Evolutionary conservation across 345 rosid genomes (phyloP).

Genomic region (Viola odorata): DNA sequence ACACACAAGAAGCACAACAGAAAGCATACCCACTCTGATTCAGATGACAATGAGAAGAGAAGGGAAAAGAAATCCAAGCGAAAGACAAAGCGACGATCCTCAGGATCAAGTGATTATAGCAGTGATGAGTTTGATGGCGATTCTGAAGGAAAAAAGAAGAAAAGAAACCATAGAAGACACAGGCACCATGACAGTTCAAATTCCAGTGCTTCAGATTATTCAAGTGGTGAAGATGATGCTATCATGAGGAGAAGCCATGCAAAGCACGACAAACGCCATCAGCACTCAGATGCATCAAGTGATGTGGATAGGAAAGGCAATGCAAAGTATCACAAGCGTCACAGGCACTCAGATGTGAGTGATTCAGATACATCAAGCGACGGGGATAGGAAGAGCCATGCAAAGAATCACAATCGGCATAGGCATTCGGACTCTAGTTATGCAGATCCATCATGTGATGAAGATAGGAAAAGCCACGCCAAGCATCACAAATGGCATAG

Average conservation of each 20-base stretch:
- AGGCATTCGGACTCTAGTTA: neutral
- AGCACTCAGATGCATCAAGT: slow-evolving; percentile 15
- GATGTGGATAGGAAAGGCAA: slow-evolving; percentile 25
- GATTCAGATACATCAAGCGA: slow-evolving; percentile 19
- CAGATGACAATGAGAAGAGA: slow-evolving; percentile 45
- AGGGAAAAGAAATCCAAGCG: slow-evolving; percentile 50
- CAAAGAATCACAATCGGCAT: slow-evolving; percentile 23
- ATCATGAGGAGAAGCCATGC: slow-evolving; percentile 23
- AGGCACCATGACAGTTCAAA: slow-evolving; percentile 35
- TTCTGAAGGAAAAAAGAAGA: slow-evolving; percentile 46
- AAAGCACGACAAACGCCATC: slow-evolving; percentile 34
- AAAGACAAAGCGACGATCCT: slow-evolving; percentile 42
- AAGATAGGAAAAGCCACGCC: slow-evolving; percentile 17
- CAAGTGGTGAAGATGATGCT: slow-evolving; percentile 33
- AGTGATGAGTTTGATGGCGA: slow-evolving; percentile 38
- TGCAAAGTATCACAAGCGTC: slow-evolving; percentile 23
- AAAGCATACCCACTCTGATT: slow-evolving; percentile 42
- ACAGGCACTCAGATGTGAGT: slow-evolving; percentile 1
- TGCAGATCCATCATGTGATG: slow-evolving; percentile 20
- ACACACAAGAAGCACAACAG: slow-evolving; percentile 49
- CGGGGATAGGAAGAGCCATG: slow-evolving; percentile 20
- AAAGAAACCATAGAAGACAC: slow-evolving; percentile 35
- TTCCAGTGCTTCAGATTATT: slow-evolving; percentile 28
- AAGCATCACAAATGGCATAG: slow-evolving; percentile 23
- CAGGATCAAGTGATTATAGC: slow-evolving; percentile 31